Conservation (phyloP, 2,329 filamentous ascomycete species). For the Nannizzia gypsea region DNA sequence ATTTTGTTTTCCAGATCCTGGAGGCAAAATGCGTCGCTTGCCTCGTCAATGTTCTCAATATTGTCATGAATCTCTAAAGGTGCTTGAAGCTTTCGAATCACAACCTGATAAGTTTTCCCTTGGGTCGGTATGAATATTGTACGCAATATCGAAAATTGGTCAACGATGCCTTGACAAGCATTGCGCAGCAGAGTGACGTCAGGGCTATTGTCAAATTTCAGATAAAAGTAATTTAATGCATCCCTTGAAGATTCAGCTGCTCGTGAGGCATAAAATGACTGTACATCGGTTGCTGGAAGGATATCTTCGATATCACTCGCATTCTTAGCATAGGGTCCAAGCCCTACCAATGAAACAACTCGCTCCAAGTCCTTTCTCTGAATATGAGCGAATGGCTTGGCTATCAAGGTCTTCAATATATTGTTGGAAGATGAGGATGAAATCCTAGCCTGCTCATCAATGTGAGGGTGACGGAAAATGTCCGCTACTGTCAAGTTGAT, state of each 20-base stretch:
- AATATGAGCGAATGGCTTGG: conserved; percentile 4
- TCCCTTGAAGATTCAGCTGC: conserved; percentile 6
- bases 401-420: conserved; percentile 9
- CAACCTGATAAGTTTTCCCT: neutral
- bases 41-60: conserved; percentile 28
- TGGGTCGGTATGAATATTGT: conserved; percentile 2
- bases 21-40: neutral
- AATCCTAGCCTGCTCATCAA: conserved; percentile 9
- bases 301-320: neutral
- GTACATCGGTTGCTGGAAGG: conserved; percentile 1
- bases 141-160: conserved; percentile 5
- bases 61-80: neutral
- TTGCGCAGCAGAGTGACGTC: neutral
- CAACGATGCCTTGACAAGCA: conserved; percentile 2
- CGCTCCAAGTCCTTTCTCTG: conserved; percentile 4
- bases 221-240: conserved; percentile 7
- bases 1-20: neutral
- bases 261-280: conserved; percentile 1
- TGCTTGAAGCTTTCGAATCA: neutral
- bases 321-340: conserved; percentile 3
- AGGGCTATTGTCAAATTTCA: neutral
- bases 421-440: conserved; percentile 22
- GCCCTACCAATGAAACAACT: conserved; percentile 2
- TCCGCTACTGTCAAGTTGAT: conserved; percentile 5
- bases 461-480: conserved; percentile 6